phyloP scores from a whole-genome alignment of 108 stramenopile species.

The Schizochytrium sp. region DNA sequence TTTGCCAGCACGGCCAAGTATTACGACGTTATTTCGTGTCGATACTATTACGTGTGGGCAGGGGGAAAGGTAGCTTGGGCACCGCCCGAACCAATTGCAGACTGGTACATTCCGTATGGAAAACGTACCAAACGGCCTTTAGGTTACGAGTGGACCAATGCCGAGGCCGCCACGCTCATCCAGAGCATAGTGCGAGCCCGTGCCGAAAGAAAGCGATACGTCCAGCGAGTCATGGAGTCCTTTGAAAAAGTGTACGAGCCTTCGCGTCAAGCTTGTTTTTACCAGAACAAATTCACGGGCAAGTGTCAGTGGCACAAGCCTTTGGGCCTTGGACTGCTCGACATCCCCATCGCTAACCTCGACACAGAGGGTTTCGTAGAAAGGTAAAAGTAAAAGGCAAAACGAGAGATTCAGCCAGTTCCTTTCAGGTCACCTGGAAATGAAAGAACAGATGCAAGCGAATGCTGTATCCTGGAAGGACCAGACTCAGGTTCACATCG shows the following conservation, averaged over 20 bases:
- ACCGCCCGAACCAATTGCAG: not conserved
- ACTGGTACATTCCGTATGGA: not conserved
- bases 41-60: conserved; percentile 3
- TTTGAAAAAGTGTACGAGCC: conserved; percentile 20
- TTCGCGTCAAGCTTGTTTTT: not conserved
- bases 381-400: not conserved
- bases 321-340: not conserved
- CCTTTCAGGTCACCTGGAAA: too few relatives aligned
- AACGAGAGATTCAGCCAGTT: too few relatives aligned
- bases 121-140: not conserved
- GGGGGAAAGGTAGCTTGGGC: not conserved
- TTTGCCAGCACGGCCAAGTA: not conserved
- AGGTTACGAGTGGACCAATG: not conserved
- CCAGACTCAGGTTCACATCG: too few relatives aligned
- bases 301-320: conserved; percentile 12
- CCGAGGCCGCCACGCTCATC: not conserved
- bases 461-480: too few relatives aligned
- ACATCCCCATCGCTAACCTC: not conserved
- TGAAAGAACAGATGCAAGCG: too few relatives aligned
- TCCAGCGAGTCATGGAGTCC: not conserved
- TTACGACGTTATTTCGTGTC: not conserved
- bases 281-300: not conserved
- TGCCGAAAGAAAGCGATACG: not conserved
- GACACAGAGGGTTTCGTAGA: not conserved
- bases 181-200: not conserved